A percentile compares a stretch with the other conserved stretches of the same genome.
These are phyloP conservation scores for Phytophthora tubulina DNA, from an alignment of 352 stramenopile species.

Conservation along the genomic window DNA sequence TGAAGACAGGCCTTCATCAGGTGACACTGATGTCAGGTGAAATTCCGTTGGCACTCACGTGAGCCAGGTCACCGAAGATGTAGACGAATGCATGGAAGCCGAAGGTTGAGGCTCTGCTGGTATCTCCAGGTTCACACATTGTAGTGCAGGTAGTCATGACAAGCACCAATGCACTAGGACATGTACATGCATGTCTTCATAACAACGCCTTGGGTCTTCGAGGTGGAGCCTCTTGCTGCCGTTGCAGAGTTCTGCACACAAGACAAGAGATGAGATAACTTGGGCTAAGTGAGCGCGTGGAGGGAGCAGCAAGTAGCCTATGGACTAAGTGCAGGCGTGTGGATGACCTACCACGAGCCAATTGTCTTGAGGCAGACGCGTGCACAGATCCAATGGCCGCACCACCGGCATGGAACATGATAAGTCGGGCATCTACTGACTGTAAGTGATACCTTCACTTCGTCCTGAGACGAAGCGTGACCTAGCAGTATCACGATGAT, in stretches of 20 bases:
- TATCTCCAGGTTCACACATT: neutral
- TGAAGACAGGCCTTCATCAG: constrained; percentile 11
- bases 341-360: constrained; percentile 17
- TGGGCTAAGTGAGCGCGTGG: constrained; percentile 15
- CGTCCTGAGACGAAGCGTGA: constrained; percentile 22
- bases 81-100: constrained; percentile 18
- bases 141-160: neutral
- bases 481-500: constrained; percentile 5
- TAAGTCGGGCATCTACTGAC: constrained; percentile 35
- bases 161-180: neutral
- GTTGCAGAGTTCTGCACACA: constrained; percentile 1
- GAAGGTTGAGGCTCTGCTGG: neutral
- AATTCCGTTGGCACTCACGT: constrained; percentile 18
- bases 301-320: constrained; percentile 2
- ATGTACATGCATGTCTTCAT: neutral
- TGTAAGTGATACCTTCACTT: constrained; percentile 30
- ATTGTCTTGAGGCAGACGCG: constrained; percentile 23
- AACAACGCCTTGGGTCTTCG: neutral
- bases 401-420: constrained; percentile 26
- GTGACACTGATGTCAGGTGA: constrained; percentile 9
- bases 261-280: neutral
- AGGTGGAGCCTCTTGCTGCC: neutral
- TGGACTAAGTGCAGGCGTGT: constrained; percentile 17
- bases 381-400: constrained; percentile 24
- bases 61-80: constrained; percentile 16